These are phyloP conservation scores for Flaveria ramosissima DNA, from an alignment of 129 eudicot species.

Conservation along the genomic window DNA sequence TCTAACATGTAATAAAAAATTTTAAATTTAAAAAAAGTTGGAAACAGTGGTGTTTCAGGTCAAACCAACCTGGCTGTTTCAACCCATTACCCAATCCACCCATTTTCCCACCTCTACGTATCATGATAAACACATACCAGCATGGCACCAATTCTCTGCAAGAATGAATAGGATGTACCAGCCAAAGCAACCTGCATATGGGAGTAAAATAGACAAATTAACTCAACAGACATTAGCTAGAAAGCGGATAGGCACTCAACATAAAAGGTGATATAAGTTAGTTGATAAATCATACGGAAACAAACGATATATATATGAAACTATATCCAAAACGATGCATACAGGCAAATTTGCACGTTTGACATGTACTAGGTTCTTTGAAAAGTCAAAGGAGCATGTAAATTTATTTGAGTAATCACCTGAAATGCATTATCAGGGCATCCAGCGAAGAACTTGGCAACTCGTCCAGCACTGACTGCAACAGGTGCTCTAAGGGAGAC, in stretches of 20 bases:
- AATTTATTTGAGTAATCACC: slow-evolving; percentile 33
- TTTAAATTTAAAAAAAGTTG: background rate
- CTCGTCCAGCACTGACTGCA: slow-evolving; percentile 56
- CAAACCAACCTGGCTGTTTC: slow-evolving; percentile 8
- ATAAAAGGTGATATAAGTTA: background rate
- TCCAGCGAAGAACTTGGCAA: slow-evolving; percentile 69
- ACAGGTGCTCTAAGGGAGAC: slow-evolving; percentile 82
- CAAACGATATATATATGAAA: background rate
- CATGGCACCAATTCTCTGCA: slow-evolving; percentile 86
- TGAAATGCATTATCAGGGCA: slow-evolving; percentile 97
- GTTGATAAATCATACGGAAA: background rate
- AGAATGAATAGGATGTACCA: slow-evolving; percentile 75
- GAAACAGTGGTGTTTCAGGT: background rate
- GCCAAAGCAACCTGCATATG: slow-evolving; percentile 66
- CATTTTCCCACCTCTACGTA: background rate
- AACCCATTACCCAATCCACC: background rate
- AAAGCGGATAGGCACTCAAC: background rate
- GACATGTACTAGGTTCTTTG: slow-evolving; percentile 8
- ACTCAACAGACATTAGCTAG: background rate
- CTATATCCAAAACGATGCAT: background rate
- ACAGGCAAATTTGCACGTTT: background rate
- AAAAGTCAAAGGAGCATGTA: slow-evolving; percentile 21
- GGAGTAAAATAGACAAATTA: slow-evolving; percentile 21
- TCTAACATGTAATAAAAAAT: background rate
- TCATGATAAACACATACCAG: slow-evolving; percentile 47